These are phyloP conservation scores for Neurospora sublineolata DNA, from an alignment of 495 filamentous ascomycete genomes.

Conservation along the genomic window DNA sequence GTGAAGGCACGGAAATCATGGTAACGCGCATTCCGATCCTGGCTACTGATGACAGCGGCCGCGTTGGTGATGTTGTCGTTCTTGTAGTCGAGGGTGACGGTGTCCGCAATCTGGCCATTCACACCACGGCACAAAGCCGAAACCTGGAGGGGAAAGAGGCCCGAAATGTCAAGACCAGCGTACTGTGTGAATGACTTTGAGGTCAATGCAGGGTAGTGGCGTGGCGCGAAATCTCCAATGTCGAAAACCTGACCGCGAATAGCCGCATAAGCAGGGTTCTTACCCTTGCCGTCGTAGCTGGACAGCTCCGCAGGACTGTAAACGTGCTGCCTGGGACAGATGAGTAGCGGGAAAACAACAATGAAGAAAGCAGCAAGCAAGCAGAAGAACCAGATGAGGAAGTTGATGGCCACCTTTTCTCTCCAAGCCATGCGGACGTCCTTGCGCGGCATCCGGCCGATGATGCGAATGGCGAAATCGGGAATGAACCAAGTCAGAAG, in stretches of 20 bases:
- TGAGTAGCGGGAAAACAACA: conserved; percentile 71
- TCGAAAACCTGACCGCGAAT: conserved; percentile 88
- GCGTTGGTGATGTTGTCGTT: conserved; percentile 62
- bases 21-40: conserved; percentile 65
- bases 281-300: conserved; percentile 59
- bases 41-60: conserved; percentile 47
- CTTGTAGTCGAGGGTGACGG: conserved; percentile 72
- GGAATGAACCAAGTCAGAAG: conserved; percentile 78
- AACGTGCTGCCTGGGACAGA: conserved; percentile 87
- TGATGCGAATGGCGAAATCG: conserved; percentile 64
- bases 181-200: conserved; percentile 60
- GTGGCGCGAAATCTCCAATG: conserved; percentile 56
- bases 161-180: conserved; percentile 73
- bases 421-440: conserved; percentile 93
- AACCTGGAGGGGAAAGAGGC: conserved; percentile 88
- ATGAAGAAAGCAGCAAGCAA: conserved; percentile 73
- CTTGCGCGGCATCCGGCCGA: conserved; percentile 83
- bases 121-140: conserved; percentile 79
- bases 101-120: conserved; percentile 47
- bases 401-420: conserved; percentile 95
- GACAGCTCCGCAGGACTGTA: conserved; percentile 71
- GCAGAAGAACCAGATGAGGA: conserved; percentile 91
- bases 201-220: conserved; percentile 64
- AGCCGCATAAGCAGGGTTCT: conserved; percentile 51
- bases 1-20: conserved; percentile 87